Evolutionary conservation across 768 basidiomycete species (phyloP), one percentile per base, ranked within the genome.

Genomic region (Hygrophorus pudorinus): DNA sequence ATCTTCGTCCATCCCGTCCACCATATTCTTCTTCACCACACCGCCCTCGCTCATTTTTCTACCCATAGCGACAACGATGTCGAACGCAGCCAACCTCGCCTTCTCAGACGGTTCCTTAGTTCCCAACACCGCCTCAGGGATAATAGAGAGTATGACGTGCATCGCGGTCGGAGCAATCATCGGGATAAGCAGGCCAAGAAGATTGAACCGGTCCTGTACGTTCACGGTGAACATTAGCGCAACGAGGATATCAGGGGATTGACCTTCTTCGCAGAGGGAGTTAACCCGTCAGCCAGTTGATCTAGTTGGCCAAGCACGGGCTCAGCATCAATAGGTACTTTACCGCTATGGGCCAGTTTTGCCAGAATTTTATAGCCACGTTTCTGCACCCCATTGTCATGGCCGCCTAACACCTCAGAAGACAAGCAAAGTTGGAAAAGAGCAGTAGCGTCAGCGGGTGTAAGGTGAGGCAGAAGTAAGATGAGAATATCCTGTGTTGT

Each of bases 71-170:
- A 98, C 75, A 40, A 98, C 72, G 36, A 96, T 64, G 10, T 93
- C 89, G 58, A 94, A 99, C 1, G 93, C 92, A 4, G 84, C 89
- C 41, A 72, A 73, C 38, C 96, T 75, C 0, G 92, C 82, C 56
- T 88, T 91, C 59, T 92, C 91, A 28, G 94, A 94, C 2, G 92
- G 88, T 58, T 99, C 94, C 60, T 99, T 99, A 10, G 93, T 97
- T 1, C 88, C 91, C 20, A 99, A 66, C 7, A 98, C 86, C 11
- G 86, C 88, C 65, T 99, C 96, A 2, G 94, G 90, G 37, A 98
- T 83, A 17, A 98, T 67, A 1, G 83, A 80, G 1, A 91, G 86
- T 39, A 99, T 81, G 39, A 94, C 64, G 52, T 96, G 86, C 52
- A 98, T 64, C 14, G 79, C 72, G 4, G 78, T 74, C 1, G 81